A percentile compares a stretch with the other conserved stretches of the same genome.
phyloP scores from a whole-genome alignment of 345 rosid genomes.

The Salix koriyanagi region DNA sequence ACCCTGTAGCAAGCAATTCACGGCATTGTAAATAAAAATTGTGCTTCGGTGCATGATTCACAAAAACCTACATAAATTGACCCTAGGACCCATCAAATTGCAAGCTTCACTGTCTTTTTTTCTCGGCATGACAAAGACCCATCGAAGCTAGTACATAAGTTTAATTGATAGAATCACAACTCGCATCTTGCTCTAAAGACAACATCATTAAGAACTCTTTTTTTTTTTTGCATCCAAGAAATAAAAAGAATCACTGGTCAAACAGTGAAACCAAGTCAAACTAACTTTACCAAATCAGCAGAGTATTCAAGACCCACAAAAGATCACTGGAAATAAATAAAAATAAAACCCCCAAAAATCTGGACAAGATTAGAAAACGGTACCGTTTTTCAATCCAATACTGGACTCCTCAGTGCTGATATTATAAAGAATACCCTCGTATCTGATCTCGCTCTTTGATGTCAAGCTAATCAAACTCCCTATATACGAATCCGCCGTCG shows the following conservation, averaged over 20 bases:
- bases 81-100: background rate
- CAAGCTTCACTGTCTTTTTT: background rate
- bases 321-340: background rate
- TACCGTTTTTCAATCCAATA: conserved; percentile 88
- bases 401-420: conserved; percentile 96
- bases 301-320: background rate
- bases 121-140: background rate
- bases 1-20: background rate
- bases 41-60: background rate
- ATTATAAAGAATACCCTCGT: conserved; percentile 86
- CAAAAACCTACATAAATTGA: background rate
- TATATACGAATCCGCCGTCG: conserved; percentile 80
- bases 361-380: background rate
- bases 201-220: background rate
- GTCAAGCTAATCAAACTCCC: conserved; percentile 98
- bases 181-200: background rate
- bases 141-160: background rate
- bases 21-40: background rate
- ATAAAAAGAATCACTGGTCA: background rate
- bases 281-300: background rate
- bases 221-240: background rate
- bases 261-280: background rate
- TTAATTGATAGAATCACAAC: background rate
- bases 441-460: conserved; percentile 94
- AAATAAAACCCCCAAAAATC: background rate